Evolutionary conservation across 1,139 yeast species (phyloP), one percentile per base, ranked within the genome.

Genomic region (Taiozyma sp.): DNA sequence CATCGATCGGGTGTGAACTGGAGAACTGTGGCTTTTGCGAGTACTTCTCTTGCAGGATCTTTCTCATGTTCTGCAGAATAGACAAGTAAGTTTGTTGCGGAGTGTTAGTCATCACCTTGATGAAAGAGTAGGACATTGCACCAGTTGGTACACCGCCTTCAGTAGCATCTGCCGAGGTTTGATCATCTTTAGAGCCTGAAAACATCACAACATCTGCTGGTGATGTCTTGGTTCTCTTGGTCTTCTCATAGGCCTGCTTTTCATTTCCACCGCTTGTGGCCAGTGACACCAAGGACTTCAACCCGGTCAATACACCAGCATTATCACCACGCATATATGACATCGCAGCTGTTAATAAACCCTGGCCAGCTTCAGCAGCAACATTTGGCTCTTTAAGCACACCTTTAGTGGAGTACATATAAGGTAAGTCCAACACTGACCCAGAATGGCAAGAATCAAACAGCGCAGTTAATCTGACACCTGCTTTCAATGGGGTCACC

Each of bases 381-480:
- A 91, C 72, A 68, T 85, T 90, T 43, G 96, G 96, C 69, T 91
- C 96, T 71, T 92, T 92, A 49, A 92, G 73, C 6, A 89, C 83
- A 51, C 98, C 98, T 65, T 89, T 88, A 14, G 98, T 93, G 19
- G 96, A 84, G 70, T 92, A 92, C 48, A 85, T 82, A 64, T 84
- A 92, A 2, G 98, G 98, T 58, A 92, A 73, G 68, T 92, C 98
- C 63, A 92, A 71, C 1, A 84, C 96, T 4, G 97, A 85, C 30
- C 97, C 98, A 2, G 96, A 88, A 66, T 92, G 98, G 67, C 98
- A 92, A 23, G 96, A 86, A 70, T 92, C 98, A 64, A 84, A 91
- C 59, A 92, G 73, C 0, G 96, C 96, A 2, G 97, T 92, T 57
- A 92, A 76, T 57, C 96, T 78, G 52, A 91, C 89, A 44, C 98